phyloP scores from a whole-genome alignment of 768 basidiomycete genomes.

The Suillus paluster region DNA sequence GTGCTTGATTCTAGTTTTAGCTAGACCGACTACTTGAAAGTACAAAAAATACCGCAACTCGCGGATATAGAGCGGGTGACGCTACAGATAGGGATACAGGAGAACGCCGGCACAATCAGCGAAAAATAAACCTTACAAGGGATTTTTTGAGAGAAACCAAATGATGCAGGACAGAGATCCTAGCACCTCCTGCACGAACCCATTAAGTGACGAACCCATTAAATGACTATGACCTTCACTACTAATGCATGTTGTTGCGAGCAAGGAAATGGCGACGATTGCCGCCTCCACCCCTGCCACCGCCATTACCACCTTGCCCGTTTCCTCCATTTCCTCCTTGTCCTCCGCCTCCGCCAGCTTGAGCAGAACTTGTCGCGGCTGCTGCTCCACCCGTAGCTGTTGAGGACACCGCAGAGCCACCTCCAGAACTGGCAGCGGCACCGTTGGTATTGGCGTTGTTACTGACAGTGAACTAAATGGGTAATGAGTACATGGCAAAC shows the following conservation, averaged over 20 bases:
- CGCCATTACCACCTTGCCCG: conserved; percentile 15
- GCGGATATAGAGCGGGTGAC: conserved; percentile 25
- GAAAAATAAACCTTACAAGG: conserved; percentile 18
- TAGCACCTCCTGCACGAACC: conserved; percentile 17
- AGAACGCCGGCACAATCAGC: conserved; percentile 11
- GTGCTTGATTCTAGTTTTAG: conserved; percentile 15
- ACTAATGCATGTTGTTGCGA: conserved; percentile 16
- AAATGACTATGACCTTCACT: conserved; percentile 8
- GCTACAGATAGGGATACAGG: conserved; percentile 13
- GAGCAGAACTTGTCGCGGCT: neutral
- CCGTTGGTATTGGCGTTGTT: conserved; percentile 9
- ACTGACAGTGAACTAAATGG: conserved; percentile 38
- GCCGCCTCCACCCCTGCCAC: conserved; percentile 11
- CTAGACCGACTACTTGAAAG: conserved; percentile 15
- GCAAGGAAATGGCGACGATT: conserved; percentile 27
- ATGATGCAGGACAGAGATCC: neutral
- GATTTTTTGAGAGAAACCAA: conserved; percentile 15
- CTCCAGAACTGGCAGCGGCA: conserved; percentile 9
- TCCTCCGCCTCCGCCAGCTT: too few relatives aligned
- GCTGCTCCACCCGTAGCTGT: neutral
- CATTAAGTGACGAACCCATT: conserved; percentile 17
- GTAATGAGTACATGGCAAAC: conserved; percentile 10
- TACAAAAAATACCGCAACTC: conserved; percentile 15
- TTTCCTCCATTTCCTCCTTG: conserved; percentile 12
- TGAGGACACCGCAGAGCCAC: conserved; percentile 9